Conservation (phyloP, 805 yeast species). For the Saccharomycopsis guyanensis region DNA sequence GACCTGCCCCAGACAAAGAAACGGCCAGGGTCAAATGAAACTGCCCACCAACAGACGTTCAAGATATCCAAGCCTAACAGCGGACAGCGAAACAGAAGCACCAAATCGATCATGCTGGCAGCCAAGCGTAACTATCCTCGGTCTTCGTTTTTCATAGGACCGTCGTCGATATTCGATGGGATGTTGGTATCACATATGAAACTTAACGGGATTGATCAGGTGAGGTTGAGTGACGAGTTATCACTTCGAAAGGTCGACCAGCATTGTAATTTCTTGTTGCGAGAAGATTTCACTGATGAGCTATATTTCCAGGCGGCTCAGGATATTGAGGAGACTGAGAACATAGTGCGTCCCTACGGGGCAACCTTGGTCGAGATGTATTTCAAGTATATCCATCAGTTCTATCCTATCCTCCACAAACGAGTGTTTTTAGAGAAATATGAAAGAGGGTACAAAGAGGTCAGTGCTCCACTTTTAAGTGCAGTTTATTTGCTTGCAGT, state of each 20-base stretch:
- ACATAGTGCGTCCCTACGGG: conserved; percentile 88
- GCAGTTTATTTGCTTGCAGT: conserved; percentile 84
- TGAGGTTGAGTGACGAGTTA: conserved; percentile 58
- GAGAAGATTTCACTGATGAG: conserved; percentile 73
- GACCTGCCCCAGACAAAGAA: neutral
- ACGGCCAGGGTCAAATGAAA: neutral
- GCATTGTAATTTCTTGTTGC: conserved; percentile 64
- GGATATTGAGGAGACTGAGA: conserved; percentile 78
- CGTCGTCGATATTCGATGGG: conserved; percentile 78
- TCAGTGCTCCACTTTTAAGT: conserved; percentile 85
- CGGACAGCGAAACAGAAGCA: neutral
- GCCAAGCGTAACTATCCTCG: conserved; percentile 77
- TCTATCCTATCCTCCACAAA: conserved; percentile 86
- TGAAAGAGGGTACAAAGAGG: conserved; percentile 82
- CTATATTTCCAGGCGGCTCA: conserved; percentile 61
- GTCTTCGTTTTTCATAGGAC: conserved; percentile 82
- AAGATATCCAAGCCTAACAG: neutral
- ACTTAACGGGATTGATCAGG: conserved; percentile 70
- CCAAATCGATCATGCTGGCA: conserved; percentile 22
- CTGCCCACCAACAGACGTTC: neutral
- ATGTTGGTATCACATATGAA: conserved; percentile 57
- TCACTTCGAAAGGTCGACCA: conserved; percentile 75
- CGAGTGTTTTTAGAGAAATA: conserved; percentile 88
- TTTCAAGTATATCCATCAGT: conserved; percentile 81
- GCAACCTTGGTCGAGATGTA: conserved; percentile 70